Evolutionary conservation across 257 asterid species (phyloP).

Genomic region (Solanum gandarillasii): DNA sequence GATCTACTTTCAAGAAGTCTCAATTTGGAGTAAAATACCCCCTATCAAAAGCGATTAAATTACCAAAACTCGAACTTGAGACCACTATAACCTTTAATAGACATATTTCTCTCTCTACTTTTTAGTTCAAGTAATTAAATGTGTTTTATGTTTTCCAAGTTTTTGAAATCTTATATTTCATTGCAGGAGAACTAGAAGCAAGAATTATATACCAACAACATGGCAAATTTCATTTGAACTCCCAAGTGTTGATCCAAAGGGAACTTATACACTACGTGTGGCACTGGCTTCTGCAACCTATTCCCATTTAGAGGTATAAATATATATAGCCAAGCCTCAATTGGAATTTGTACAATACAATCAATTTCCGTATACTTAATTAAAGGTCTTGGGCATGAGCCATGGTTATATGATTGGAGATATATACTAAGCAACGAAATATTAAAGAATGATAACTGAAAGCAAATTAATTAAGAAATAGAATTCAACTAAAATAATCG

Average conservation of each 20-base stretch:
- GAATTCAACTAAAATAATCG: background rate
- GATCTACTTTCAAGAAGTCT: too few relatives aligned
- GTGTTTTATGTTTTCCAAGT: background rate
- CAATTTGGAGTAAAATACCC: too few relatives aligned
- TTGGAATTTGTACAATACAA: too few relatives aligned
- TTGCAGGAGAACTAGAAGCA: background rate
- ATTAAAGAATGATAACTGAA: background rate
- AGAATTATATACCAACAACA: background rate
- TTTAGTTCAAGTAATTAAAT: background rate
- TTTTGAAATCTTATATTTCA: background rate
- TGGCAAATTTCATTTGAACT: constrained; percentile 1
- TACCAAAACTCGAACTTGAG: too few relatives aligned
- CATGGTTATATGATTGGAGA: too few relatives aligned
- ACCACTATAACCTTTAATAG: background rate
- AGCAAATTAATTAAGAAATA: too few relatives aligned
- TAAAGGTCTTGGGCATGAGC: background rate
- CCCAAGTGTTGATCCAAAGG: background rate
- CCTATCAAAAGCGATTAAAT: too few relatives aligned
- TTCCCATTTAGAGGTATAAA: background rate
- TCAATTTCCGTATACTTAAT: too few relatives aligned
- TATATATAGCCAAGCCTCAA: background rate
- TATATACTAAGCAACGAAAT: too few relatives aligned
- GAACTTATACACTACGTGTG: background rate
- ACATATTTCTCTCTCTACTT: background rate
- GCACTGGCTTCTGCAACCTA: constrained; percentile 7